Evolutionary conservation across 306 rosid species (phyloP).

Genomic region (Fragaria nilgerrensis): DNA sequence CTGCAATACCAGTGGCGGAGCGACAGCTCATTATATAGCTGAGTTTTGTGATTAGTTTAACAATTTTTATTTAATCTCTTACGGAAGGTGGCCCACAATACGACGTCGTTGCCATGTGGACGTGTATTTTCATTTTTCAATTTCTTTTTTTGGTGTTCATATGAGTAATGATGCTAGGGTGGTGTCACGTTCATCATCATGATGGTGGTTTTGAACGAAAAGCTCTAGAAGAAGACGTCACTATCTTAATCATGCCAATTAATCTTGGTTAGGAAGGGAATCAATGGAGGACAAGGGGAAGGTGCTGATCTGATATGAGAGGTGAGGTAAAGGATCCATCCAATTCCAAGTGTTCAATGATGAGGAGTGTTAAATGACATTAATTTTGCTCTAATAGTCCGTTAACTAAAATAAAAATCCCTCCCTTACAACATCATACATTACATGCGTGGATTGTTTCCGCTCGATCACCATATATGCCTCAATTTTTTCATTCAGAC

Average conservation of each 20-base stretch:
- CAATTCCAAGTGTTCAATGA: not conserved
- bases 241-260: not conserved
- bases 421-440: too few species aligned
- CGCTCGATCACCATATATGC: too few species aligned
- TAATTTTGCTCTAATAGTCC: not conserved
- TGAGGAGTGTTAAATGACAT: not conserved
- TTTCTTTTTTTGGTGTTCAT: not conserved
- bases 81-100: not conserved
- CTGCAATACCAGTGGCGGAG: not conserved
- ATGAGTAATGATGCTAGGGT: slow-evolving; percentile 55
- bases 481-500: too few species aligned
- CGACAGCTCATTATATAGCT: slow-evolving; percentile 21
- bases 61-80: not conserved
- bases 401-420: too few species aligned
- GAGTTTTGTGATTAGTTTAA: not conserved
- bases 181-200: slow-evolving; percentile 83
- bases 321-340: not conserved
- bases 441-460: too few species aligned
- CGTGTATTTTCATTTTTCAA: not conserved
- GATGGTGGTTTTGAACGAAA: slow-evolving; percentile 30
- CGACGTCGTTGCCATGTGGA: slow-evolving; percentile 9
- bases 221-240: slow-evolving; percentile 26
- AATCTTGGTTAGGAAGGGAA: not conserved
- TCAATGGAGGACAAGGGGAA: slow-evolving; percentile 1
- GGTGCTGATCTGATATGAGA: not conserved